Evolutionary conservation across 805 yeast genomes (phyloP), one percentile per base, ranked within the genome.

Genomic region (Wickerhamomyces kurtzmanii): DNA sequence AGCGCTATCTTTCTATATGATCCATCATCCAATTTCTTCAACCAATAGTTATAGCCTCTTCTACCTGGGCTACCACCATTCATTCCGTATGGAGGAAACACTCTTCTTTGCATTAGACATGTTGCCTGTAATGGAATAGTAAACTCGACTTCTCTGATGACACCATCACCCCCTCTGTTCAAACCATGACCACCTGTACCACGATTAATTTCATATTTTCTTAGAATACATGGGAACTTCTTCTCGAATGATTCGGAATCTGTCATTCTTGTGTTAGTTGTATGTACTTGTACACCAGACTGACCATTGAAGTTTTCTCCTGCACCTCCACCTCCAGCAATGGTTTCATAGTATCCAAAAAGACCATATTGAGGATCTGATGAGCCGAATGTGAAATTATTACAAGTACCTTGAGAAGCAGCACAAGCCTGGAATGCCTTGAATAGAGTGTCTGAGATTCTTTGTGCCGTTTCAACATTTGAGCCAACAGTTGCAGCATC

Each of bases 261-360:
- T 4, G 73, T 66, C 37, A 65, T 65, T 45, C 64, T 45, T 31
- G 68, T 58, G 38, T 65, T 65, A 19, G 70, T 65, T 13, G 67
- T 61, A 36, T 65, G 69, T 27, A 63, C 62, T 12, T 29, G 43
- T 7, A 57, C 38, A 7, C 55, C 72, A 8, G 65, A 58, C 8
- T 64, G 63, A 15, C 65, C 61, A 26, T 63, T 61, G 75, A 87
- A 79, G 82, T 76, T 35, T 0, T 76, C 70, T 0, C 77, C 77
- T 8, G 71, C 71, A 24, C 71, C 70, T 11, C 61, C 53, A 9
- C 73, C 71, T 18, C 68, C 68, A 38, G 68, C 65, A 23, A 66
- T 62, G 3, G 73, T 62, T 34, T 66, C 71, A 31, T 59, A 57
- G 40, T 59, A 60, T 2, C 70, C 73, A 40, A 65, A 65, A 7